Base-by-base conservation (phyloP, 2,329 filamentous ascomycete species). In the Tolypocladium tropicale region DNA sequence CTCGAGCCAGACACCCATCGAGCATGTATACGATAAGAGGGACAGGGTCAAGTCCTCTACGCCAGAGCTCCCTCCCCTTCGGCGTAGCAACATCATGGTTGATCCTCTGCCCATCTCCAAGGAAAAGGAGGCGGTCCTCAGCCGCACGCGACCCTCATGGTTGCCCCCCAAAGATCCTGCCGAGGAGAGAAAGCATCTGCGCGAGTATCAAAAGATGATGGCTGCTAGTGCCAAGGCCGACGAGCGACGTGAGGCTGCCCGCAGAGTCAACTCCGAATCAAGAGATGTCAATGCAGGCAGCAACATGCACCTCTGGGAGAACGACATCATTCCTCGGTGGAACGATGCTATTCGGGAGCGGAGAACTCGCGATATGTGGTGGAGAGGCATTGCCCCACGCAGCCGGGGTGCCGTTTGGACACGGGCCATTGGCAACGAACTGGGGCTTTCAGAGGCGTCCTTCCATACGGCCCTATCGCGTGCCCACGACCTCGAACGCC, bases 131-230 rank as follows among this genome's bases (percentile, higher is more conserved):
- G 89, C 89, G 3, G 88, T 92, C 2, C 76, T 94, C 25, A 90
- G 88, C 28, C 80, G 90, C 21, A 94, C 89, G 2, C 79, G 89
- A 39, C 89, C 89, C 0, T 91, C 88, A 1, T 94, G 90, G 90
- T 76, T 94, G 2, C 89, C 90, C 1, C 89, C 89, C 1, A 94
- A 94, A 72, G 85, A 94, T 61, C 92, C 90, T 2, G 88, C 88
- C 55, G 94, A 99, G 70, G 94, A 99, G 74, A 89, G 83, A 68
- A 86, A 86, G 62, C 94, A 99, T 70, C 69, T 99, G 61, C 91
- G 83, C 65, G 85, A 94, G 68, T 94, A 92, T 67, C 86, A 92
- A 71, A 84, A 80, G 69, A 92, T 94, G 87, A 89, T 93, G 86
- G 78, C 77, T 0, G 76, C 75, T 49, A 84, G 82, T 61, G 70